Evolutionary conservation across 2,329 filamentous ascomycete genomes (phyloP).

Genomic region (Ascochyta clinopodiicola): DNA sequence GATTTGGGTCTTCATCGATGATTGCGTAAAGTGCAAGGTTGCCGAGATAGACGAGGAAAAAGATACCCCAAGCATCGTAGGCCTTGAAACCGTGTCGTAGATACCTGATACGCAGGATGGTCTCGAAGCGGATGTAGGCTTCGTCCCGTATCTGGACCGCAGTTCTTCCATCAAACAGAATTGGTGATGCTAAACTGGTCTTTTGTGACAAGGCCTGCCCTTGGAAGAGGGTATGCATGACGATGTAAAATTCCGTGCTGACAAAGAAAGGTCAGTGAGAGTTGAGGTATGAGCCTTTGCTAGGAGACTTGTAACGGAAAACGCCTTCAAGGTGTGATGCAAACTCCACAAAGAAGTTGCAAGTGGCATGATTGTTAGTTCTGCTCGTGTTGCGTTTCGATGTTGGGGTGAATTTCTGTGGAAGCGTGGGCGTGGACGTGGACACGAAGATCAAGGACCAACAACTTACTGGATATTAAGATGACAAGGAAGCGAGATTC

Average conservation of each 20-base stretch:
- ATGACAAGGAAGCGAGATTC: slow-evolving; percentile 6
- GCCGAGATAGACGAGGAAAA: slow-evolving; percentile 9
- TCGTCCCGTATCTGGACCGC: slow-evolving; percentile 1
- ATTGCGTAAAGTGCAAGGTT: slow-evolving; percentile 7
- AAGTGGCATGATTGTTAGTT: too few species aligned
- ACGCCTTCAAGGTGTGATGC: not conserved
- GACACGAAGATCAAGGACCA: not conserved
- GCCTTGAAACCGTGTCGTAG: slow-evolving; percentile 6
- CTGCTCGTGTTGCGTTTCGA: not conserved
- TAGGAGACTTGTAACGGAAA: not conserved
- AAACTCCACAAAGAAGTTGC: too few species aligned
- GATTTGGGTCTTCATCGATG: not conserved
- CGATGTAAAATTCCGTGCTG: slow-evolving; percentile 7
- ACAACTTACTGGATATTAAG: slow-evolving; percentile 7
- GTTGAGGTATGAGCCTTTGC: too few species aligned
- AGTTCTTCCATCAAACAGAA: slow-evolving; percentile 1
- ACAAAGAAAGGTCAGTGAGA: not conserved
- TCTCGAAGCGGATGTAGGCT: slow-evolving; percentile 9
- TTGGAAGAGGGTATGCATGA: slow-evolving; percentile 8
- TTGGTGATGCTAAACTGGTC: not conserved
- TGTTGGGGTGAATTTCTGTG: not conserved
- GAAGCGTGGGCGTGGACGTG: not conserved
- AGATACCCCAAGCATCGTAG: slow-evolving; percentile 7
- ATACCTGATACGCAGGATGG: slow-evolving; percentile 4
- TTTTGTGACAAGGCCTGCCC: not conserved